These are phyloP conservation scores for Sechiopsis laciniata DNA, from an alignment of 306 rosid species.

Conservation along the genomic window DNA sequence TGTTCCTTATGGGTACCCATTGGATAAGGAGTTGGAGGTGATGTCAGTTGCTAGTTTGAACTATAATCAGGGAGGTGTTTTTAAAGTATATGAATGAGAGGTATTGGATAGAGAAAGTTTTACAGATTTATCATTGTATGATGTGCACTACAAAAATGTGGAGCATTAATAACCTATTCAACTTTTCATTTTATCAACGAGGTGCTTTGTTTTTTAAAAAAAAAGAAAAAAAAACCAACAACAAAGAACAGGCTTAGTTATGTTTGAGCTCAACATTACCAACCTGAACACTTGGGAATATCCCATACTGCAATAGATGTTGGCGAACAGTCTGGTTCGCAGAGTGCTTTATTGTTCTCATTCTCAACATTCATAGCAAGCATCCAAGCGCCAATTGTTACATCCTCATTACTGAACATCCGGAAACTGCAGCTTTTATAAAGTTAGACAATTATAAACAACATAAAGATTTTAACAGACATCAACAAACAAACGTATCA, in stretches of 20 bases:
- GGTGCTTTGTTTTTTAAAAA: too few relatives aligned
- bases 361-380: slow-evolving; percentile 96
- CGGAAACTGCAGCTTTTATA: slow-evolving; percentile 59
- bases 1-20: too few relatives aligned
- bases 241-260: too few relatives aligned
- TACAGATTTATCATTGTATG: not conserved
- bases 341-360: slow-evolving; percentile 67
- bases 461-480: not conserved
- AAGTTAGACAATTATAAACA: slow-evolving; percentile 18
- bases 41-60: not conserved
- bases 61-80: not conserved
- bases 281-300: slow-evolving; percentile 96
- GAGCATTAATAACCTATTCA: not conserved
- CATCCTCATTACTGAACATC: slow-evolving; percentile 98
- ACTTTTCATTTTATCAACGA: not conserved
- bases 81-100: not conserved
- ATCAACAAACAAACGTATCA: not conserved
- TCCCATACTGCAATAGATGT: slow-evolving; percentile 95
- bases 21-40: too few relatives aligned
- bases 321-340: slow-evolving; percentile 56
- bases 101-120: not conserved
- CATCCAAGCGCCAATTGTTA: slow-evolving; percentile 98
- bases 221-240: too few relatives aligned
- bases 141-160: not conserved
- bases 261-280: slow-evolving; percentile 17